Conservation (phyloP, 1,139 yeast species). For the Yarrowia galli region DNA sequence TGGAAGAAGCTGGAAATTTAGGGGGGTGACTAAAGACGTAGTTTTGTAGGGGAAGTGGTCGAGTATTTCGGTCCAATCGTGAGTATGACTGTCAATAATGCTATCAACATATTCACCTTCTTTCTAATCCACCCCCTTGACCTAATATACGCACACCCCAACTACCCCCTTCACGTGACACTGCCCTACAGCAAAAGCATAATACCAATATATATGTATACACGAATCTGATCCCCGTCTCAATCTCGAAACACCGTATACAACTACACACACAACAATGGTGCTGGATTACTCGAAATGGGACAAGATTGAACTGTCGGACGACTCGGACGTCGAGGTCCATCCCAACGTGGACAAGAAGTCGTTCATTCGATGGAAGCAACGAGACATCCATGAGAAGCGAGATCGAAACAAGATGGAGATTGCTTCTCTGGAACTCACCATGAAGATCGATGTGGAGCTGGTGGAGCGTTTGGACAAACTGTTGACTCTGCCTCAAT, state of each 20-base stretch:
- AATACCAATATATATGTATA: neutral
- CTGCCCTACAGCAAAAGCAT: slow-evolving; percentile 17
- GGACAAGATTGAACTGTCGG: slow-evolving; percentile 95
- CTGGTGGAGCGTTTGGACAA: slow-evolving; percentile 75
- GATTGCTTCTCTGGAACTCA: slow-evolving; percentile 75
- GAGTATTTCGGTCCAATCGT: too few relatives aligned
- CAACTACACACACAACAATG: slow-evolving; percentile 43
- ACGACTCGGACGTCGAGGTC: slow-evolving; percentile 94
- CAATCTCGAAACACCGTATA: neutral
- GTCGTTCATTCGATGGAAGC: slow-evolving; percentile 95
- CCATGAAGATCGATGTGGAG: slow-evolving; percentile 76
- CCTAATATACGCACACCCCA: neutral
- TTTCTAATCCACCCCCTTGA: neutral
- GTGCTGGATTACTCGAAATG: slow-evolving; percentile 92
- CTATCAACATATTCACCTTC: too few relatives aligned
- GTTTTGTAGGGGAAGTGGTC: neutral
- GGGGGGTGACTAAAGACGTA: neutral
- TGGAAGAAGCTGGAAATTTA: neutral
- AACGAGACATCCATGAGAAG: slow-evolving; percentile 94
- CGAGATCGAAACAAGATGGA: slow-evolving; percentile 80
- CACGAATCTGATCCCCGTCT: neutral
- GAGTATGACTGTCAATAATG: too few relatives aligned
- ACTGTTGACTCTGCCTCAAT: slow-evolving; percentile 54
- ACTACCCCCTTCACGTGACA: neutral
- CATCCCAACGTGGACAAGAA: slow-evolving; percentile 97